Base-by-base conservation (phyloP, 495 filamentous ascomycete genomes). In the Terfezia boudieri region DNA sequence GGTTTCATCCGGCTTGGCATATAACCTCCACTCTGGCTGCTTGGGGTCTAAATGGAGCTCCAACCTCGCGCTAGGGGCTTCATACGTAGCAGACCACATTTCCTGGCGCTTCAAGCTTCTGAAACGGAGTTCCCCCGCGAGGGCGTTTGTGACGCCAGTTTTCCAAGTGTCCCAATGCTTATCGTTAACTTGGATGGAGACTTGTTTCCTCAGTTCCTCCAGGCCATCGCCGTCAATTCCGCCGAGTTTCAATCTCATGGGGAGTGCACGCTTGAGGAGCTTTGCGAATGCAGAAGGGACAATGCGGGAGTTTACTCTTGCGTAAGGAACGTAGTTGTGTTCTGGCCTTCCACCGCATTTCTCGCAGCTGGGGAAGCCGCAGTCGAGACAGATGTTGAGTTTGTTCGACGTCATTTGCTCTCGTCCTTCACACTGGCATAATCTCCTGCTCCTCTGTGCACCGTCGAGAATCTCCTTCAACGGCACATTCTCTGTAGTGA, bases 351-450 rank as follows among this genome's bases (percentile, higher is more conserved):
- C 74, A 9, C 67, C 71, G 56, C 79, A 82, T 23, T 67, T 67
- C 1, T 64, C 59, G 60, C 80, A 83, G 11, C 71, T 69, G 8
- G 75, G 78, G 59, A 81, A 74, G 0, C 57, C 61, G 57, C 80
- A 84, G 22, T 70, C 57, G 4, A 57, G 58, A 56, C 80, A 84
- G 53, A 59, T 49, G n/a, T 69, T 60, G 35, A 82, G 66, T 9
- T 55, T 56, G 6, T 66, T 63, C 8, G 55, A 46, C 11, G 66
- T 67, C 12, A 71, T 64, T 1, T 60, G 55, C n/a, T 63, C 63
- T 50, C 70, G 68, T 22, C 73, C 70, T 62, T 83, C 80, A 55
- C 80, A 84, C 46, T 64, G 57, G 56, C 80, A 84, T 14, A 73
- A 65, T 12, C 75, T 68, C 2, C 66, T 61, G 55, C 68, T 74